phyloP scores from a whole-genome alignment of 257 asterid genomes.

The Paulownia fortunei region DNA sequence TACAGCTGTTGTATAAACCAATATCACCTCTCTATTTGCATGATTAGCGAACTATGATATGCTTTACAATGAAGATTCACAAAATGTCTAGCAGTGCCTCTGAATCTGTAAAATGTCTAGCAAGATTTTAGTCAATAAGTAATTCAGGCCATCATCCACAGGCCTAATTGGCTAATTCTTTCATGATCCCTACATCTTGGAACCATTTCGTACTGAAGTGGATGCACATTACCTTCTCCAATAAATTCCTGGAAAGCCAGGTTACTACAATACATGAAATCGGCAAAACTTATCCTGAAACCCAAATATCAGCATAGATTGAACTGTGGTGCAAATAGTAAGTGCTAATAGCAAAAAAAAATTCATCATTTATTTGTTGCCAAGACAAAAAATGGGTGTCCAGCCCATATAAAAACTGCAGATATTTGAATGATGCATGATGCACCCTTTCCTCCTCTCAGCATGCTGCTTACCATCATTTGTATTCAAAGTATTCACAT shows the following conservation, averaged over 20 bases:
- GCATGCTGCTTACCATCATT: constrained; percentile 36
- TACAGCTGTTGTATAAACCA: constrained; percentile 21
- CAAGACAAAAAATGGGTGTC: not conserved
- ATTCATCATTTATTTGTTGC: too few species aligned
- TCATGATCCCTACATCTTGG: not conserved
- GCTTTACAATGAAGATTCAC: not conserved
- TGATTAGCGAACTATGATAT: constrained; percentile 19
- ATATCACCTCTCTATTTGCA: constrained; percentile 6
- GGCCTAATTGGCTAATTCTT: constrained; percentile 1
- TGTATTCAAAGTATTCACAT: constrained; percentile 34
- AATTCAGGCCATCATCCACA: constrained; percentile 4
- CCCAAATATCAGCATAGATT: not conserved
- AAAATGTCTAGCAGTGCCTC: constrained; percentile 8
- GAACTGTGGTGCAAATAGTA: not conserved
- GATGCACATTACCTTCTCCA: not conserved
- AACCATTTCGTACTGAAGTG: not conserved
- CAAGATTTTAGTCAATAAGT: constrained; percentile 7
- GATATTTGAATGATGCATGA: not conserved
- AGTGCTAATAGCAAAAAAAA: too few species aligned
- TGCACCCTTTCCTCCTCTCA: constrained; percentile 12
- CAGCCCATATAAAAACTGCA: not conserved
- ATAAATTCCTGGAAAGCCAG: not conserved
- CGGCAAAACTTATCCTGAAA: not conserved
- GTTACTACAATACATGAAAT: not conserved
- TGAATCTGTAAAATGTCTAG: not conserved